Percentiles rank a stretch among this genome's conserved stretches.
These are phyloP conservation scores for Sugiyamaella chiloensis DNA, from an alignment of 805 yeast genomes.

Conservation along the genomic window DNA sequence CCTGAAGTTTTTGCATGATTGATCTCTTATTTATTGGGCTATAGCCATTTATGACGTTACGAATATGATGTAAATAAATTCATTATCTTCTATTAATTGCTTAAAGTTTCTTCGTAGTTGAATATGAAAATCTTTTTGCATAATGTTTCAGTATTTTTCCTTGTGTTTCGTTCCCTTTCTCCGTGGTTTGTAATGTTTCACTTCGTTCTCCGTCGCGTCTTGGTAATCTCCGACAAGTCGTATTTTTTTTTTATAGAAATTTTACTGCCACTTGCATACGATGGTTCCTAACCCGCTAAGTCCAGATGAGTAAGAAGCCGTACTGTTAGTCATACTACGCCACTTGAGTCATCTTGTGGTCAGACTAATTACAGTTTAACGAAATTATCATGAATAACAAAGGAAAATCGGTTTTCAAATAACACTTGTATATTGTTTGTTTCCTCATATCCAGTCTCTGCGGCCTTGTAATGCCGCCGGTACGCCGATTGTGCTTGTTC, in stretches of 20 bases:
- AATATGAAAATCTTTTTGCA: not conserved
- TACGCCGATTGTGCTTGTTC: too few relatives aligned
- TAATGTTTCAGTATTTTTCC: too few relatives aligned
- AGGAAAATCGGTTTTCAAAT: too few relatives aligned
- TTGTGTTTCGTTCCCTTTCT: too few relatives aligned
- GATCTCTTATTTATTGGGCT: conserved; percentile 2
- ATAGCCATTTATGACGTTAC: not conserved
- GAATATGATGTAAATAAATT: not conserved
- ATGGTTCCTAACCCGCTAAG: not conserved
- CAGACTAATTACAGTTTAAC: too few relatives aligned
- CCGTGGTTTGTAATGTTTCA: too few relatives aligned
- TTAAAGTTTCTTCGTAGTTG: not conserved
- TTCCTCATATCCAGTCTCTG: too few relatives aligned
- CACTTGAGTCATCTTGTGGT: not conserved
- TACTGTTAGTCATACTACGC: not conserved
- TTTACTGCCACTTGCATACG: not conserved
- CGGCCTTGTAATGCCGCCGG: too few relatives aligned
- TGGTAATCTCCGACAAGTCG: not conserved
- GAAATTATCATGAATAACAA: too few relatives aligned
- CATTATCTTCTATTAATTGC: not conserved
- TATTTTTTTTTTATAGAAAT: too few relatives aligned
- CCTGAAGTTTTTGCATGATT: conserved; percentile 1
- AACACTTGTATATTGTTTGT: too few relatives aligned
- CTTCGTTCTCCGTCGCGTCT: not conserved
- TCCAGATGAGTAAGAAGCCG: not conserved